Base-by-base conservation (phyloP, 495 filamentous ascomycete genomes). In the Aspergillus cristatus region DNA sequence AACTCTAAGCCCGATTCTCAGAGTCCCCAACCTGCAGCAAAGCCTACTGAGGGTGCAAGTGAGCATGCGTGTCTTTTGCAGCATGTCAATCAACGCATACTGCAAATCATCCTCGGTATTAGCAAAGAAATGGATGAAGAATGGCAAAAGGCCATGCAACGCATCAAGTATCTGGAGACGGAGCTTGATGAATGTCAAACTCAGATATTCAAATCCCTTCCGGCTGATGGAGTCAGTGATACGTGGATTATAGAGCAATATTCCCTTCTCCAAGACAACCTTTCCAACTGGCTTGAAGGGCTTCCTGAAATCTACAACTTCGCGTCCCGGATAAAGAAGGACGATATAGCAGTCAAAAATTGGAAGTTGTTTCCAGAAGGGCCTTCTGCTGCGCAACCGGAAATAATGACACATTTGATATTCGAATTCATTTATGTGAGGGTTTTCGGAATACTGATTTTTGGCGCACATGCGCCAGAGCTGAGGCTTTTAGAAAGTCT, bases 281-380 rank as follows among this genome's bases (percentile, higher is more conserved):
- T 35, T 13, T 39, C 36, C 8, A 29, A 31, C 2, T 44, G 35
- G 35, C n/a, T 32, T 0, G 42, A 44, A 25, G 32, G 7, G 6
- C 26, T 38, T 16, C 35, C 42, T 7, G 42, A 44, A n/a, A 35
- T 34, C 12, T 8, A 1, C 5, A 32, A 14, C 16, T 42, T 36
- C 12, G 11, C 15, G 24, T 26, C 24, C 6, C 24, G 24, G 24
- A 26, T 6, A 26, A 11, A 26, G 6, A 26, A 26, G 6, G 11
- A 3, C 5, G 7, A 32, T 14, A 10, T 14, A 14, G 15, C 15
- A 14, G 7, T 16, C 7, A 16, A 16, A 32, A 8, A 16, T 7
- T 2, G 11, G 7, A 13, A 11, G 7, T 32, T 16, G 15, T 32
- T 32, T 14, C 30, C 30, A 3, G 15, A 14, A 14, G 30, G 14